Conservation (phyloP, 2,329 filamentous ascomycete species). For the Myotisia sp. region DNA sequence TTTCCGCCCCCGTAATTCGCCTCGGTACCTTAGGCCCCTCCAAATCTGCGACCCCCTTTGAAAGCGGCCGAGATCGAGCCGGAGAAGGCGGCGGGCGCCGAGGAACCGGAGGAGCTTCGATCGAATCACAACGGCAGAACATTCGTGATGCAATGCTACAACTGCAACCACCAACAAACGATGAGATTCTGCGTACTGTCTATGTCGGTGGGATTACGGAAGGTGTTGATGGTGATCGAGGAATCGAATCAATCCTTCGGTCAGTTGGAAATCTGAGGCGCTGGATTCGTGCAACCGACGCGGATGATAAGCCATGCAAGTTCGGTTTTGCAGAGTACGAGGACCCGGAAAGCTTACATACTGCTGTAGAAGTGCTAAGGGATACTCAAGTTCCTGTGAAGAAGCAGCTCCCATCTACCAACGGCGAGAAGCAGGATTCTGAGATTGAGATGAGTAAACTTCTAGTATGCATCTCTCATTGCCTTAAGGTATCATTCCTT, state of each 20-base stretch:
- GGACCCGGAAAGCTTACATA: conserved; percentile 72
- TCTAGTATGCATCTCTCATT: conserved; percentile 34
- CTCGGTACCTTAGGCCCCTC: conserved; percentile 59
- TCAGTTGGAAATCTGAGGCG: conserved; percentile 66
- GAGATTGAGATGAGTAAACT: conserved; percentile 55
- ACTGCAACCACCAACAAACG: conserved; percentile 66
- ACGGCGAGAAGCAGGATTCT: conserved; percentile 30
- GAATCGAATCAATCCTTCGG: conserved; percentile 61
- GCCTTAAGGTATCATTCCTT: conserved; percentile 1
- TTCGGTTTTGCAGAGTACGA: conserved; percentile 97
- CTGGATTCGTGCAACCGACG: conserved; percentile 67
- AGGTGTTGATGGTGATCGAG: conserved; percentile 60
- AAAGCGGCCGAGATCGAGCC: conserved; percentile 32
- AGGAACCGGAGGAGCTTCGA: conserved; percentile 44
- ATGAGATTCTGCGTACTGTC: conserved; percentile 83
- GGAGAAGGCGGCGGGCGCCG: conserved; percentile 35
- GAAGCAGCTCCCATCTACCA: conserved; percentile 44
- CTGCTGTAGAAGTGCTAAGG: conserved; percentile 69
- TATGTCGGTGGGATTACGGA: conserved; percentile 79
- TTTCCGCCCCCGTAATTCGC: conserved; percentile 90
- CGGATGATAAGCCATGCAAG: conserved; percentile 66
- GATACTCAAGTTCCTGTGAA: conserved; percentile 70
- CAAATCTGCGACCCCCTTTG: conserved; percentile 40
- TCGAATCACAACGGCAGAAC: conserved; percentile 53
- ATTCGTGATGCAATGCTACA: conserved; percentile 55